phyloP scores from a whole-genome alignment of 2,329 filamentous ascomycete species.

The Aureobasidium sp. region DNA sequence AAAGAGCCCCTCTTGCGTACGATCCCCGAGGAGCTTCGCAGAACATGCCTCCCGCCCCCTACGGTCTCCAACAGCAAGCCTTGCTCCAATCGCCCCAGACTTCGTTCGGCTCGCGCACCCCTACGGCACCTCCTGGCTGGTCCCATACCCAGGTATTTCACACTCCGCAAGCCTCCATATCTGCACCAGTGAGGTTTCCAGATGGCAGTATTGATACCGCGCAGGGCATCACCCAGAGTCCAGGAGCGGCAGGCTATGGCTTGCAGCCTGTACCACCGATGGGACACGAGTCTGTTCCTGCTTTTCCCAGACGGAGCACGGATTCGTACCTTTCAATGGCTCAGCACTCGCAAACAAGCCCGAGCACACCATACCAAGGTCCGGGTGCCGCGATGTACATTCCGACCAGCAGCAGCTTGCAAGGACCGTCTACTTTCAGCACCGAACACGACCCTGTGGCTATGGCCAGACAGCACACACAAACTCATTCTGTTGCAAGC shows the following conservation, averaged over 20 bases:
- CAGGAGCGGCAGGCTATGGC: background rate
- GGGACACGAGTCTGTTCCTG: background rate
- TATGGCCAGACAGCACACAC: conserved; percentile 10
- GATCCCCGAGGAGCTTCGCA: background rate
- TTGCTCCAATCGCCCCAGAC: background rate
- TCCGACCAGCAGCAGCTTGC: background rate
- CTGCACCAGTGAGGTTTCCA: background rate
- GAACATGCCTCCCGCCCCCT: background rate
- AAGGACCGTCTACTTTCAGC: background rate
- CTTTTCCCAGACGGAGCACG: background rate
- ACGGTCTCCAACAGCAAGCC: background rate
- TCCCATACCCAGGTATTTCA: background rate
- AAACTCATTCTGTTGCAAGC: background rate
- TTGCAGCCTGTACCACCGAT: background rate
- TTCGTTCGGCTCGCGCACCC: background rate
- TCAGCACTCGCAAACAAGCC: conserved; percentile 1
- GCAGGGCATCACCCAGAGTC: background rate
- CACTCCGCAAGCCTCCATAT: background rate
- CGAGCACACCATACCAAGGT: conserved; percentile 1
- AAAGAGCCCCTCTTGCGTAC: background rate
- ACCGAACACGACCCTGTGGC: background rate
- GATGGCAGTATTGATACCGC: background rate
- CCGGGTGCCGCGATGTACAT: background rate
- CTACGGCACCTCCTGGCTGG: background rate
- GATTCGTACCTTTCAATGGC: background rate